phyloP scores from a whole-genome alignment of 345 rosid genomes.

The Hibiscus syriacus region DNA sequence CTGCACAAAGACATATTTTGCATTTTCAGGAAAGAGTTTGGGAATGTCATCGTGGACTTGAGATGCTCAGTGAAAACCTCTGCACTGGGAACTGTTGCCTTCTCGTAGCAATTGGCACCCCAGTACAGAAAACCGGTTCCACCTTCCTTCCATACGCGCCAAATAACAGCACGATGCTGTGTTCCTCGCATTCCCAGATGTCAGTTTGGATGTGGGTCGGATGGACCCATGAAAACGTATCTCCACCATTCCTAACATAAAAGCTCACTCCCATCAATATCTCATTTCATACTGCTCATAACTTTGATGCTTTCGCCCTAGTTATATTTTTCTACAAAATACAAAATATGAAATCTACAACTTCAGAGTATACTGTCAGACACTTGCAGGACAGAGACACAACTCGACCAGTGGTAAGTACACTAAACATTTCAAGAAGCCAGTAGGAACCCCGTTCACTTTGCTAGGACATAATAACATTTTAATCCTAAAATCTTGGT shows the following conservation, averaged over 20 bases:
- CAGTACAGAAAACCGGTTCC: conserved; percentile 92
- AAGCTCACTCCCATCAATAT: conserved; percentile 7
- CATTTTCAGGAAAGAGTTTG: neutral
- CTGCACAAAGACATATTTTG: conserved; percentile 28
- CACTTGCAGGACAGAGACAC: neutral
- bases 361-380: neutral
- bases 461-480: neutral
- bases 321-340: neutral
- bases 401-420: neutral
- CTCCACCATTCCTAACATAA: conserved; percentile 88
- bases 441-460: neutral
- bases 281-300: neutral
- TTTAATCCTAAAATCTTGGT: neutral
- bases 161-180: conserved; percentile 94
- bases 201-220: conserved; percentile 99
- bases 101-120: conserved; percentile 98
- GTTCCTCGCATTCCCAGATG: conserved; percentile 98
- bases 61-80: conserved; percentile 48
- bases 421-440: neutral
- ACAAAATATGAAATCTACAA: neutral
- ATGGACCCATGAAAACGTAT: conserved; percentile 92
- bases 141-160: conserved; percentile 99
- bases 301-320: neutral
- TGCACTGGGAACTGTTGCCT: conserved; percentile 84
- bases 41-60: neutral